Evolutionary conservation across 495 filamentous ascomycete species (phyloP), one percentile per base, ranked within the genome.

Genomic region (Immersiella caudata): DNA sequence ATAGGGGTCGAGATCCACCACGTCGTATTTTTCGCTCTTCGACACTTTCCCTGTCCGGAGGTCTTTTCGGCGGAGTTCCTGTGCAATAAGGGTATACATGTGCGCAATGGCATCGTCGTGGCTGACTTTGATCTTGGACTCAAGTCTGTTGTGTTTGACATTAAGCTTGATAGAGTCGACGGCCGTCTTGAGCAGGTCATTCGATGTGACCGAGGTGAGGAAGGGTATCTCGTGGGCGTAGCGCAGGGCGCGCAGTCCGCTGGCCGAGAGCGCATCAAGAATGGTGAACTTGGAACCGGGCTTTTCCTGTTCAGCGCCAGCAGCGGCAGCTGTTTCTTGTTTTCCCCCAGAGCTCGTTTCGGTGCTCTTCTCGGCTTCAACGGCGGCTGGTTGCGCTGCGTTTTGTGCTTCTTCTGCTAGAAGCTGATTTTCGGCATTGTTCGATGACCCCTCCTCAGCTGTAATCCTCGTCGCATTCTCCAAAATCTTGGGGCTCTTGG

Each of bases 1-100:
- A 73, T 98, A 99, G 0, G 95, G 95, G 75, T 99, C 95, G 21
- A 99, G 85, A 74, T 99, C 95, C 67, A 99, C 96, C 35, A 97
- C 93, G 71, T 98, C 89, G 78, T 96, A 98, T 69, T 84, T 88
- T 27, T 77, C 76, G 25, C 71, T 75, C 57, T 72, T 72, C 64
- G 60, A 70, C 25, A 70, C 67, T 27, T 70, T 74, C 52, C 73
- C 69, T 6, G 68, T 66, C 12, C 40, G 40, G 4, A 66, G 22
- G 6, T 78, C 73, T 21, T 62, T 71, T 21, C 74, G 75, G 2
- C 78, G 73, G 29, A 76, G 75, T 52, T 81, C 76, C 20, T 81
- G 71, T 18, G 79, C 77, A n/a, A 86, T 73, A 16, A 88, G 71
- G 40, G 79, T 80, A 73, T 97, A 96, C 96, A 99, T 97, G 72